A percentile compares a stretch with the other conserved stretches of the same genome.
These are phyloP conservation scores for Microthyrium microscopicum DNA, from an alignment of 2,329 filamentous ascomycete species.

Conservation along the genomic window DNA sequence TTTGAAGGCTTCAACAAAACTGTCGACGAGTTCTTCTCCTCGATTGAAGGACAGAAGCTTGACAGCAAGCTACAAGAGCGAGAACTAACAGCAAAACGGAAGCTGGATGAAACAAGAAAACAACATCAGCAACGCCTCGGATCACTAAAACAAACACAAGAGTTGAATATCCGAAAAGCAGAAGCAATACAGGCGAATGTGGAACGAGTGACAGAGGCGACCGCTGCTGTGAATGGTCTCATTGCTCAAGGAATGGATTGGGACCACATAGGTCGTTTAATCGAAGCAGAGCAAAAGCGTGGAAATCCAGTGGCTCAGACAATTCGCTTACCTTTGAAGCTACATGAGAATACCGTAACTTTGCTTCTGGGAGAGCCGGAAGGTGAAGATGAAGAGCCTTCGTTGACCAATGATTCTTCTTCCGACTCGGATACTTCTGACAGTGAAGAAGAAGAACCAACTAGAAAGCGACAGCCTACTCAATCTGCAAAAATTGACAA, in stretches of 20 bases:
- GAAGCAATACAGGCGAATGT: conserved; percentile 81
- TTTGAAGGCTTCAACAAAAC: conserved; percentile 82
- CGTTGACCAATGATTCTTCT: conserved; percentile 40
- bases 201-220: conserved; percentile 81
- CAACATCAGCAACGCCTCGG: conserved; percentile 79
- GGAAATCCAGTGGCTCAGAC: conserved; percentile 73
- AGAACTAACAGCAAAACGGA: conserved; percentile 65
- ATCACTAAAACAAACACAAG: conserved; percentile 64
- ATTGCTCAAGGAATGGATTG: conserved; percentile 93
- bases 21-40: conserved; percentile 94
- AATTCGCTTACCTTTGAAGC: conserved; percentile 73
- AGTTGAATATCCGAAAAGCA: conserved; percentile 73
- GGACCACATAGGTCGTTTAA: conserved; percentile 74
- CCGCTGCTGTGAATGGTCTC: conserved; percentile 82
- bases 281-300: conserved; percentile 69
- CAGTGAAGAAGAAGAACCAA: conserved; percentile 32
- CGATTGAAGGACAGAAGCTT: conserved; percentile 82
- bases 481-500: conserved; percentile 17
- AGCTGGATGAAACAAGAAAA: conserved; percentile 65
- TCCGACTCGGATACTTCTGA: conserved; percentile 50
- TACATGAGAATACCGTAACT: conserved; percentile 80
- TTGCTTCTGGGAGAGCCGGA: conserved; percentile 58
- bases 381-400: conserved; percentile 41
- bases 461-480: conserved; percentile 13
- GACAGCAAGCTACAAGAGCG: conserved; percentile 69